These are phyloP conservation scores for Sordaria brevicollis DNA, from an alignment of 495 filamentous ascomycete genomes.

Conservation along the genomic window DNA sequence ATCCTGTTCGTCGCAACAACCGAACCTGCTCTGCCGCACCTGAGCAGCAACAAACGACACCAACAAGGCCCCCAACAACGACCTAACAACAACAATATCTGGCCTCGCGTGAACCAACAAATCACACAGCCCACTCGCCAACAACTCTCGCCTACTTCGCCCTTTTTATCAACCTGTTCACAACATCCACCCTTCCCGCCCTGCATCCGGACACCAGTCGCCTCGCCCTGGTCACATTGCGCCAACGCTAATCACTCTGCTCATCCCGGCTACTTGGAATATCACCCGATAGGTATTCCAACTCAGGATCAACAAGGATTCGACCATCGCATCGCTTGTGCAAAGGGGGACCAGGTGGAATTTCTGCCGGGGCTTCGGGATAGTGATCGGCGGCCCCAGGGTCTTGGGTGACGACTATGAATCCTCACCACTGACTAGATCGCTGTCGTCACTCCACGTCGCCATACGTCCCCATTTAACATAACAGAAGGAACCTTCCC, in stretches of 20 bases:
- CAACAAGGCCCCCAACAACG: neutral
- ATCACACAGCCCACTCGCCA: neutral
- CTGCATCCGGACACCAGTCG: neutral
- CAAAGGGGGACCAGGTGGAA: neutral
- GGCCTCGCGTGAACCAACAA: neutral
- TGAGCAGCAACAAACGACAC: neutral
- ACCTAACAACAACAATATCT: neutral
- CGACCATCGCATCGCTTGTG: neutral
- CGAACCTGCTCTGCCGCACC: neutral
- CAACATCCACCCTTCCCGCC: neutral
- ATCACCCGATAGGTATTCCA: neutral
- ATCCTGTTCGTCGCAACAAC: neutral
- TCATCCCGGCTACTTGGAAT: neutral
- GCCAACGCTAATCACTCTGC: neutral
- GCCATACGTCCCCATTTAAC: slow-evolving; percentile 1
- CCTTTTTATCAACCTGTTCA: neutral
- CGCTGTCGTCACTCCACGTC: slow-evolving; percentile 13
- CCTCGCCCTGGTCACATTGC: neutral
- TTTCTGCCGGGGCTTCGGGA: neutral
- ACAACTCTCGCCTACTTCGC: neutral
- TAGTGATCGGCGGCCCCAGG: slow-evolving; percentile 8
- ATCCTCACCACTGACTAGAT: slow-evolving; percentile 21
- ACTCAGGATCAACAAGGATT: neutral
- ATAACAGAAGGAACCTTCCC: neutral
- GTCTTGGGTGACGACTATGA: slow-evolving; percentile 24